Conservation (phyloP, 345 rosid species). For the Brassica cretica region DNA sequence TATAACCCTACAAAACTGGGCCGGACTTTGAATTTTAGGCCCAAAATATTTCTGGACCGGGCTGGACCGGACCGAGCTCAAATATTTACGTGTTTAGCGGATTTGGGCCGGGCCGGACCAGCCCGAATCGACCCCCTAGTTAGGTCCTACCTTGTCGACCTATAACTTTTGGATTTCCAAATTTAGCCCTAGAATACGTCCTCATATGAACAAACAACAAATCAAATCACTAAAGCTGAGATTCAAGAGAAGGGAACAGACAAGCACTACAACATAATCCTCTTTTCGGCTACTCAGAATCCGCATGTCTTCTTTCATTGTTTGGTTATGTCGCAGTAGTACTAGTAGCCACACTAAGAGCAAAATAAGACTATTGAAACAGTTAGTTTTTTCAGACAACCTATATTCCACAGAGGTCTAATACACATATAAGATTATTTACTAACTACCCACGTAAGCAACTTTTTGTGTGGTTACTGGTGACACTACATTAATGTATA, state of each 20-base stretch:
- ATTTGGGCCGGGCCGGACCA: too few species aligned
- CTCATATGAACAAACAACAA: neutral
- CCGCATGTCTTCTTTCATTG: neutral
- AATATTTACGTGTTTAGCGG: too few species aligned
- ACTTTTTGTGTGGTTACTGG: neutral
- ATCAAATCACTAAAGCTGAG: neutral
- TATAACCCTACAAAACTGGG: too few species aligned
- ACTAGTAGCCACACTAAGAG: slow-evolving; percentile 8
- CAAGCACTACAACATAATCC: neutral
- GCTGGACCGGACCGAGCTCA: too few species aligned
- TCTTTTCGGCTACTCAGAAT: neutral
- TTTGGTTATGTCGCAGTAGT: neutral
- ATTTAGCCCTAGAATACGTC: slow-evolving; percentile 6
- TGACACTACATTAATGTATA: neutral
- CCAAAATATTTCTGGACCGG: too few species aligned
- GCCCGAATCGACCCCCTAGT: neutral
- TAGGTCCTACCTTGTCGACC: slow-evolving; percentile 18
- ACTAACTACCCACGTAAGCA: slow-evolving; percentile 2
- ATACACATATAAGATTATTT: neutral
- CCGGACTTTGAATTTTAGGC: too few species aligned
- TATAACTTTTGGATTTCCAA: neutral
- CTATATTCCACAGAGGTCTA: neutral
- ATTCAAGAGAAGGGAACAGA: neutral
- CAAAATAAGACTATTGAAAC: neutral
- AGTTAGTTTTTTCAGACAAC: neutral